Base-by-base conservation (phyloP, 176 grass and related monocot genomes). In the Carex scoparia region DNA sequence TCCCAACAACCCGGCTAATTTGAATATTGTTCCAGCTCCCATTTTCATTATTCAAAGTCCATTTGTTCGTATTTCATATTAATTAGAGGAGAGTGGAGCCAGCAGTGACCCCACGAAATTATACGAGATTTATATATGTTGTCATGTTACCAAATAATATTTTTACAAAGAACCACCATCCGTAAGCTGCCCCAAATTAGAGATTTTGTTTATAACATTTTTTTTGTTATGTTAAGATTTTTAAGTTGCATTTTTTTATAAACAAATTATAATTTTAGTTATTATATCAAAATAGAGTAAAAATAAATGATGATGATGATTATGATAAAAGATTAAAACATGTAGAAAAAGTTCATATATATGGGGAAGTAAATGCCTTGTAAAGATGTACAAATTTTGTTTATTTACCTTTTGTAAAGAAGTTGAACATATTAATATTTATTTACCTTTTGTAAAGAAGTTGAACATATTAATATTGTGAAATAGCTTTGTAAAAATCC, bases 21-120 rank as follows among this genome's bases (percentile, higher is more conserved):
- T 27, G 10, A n/a, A 4, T 73, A 19, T 53, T 75, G n/a, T 4
- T 1, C 4, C 46, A 55, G n/a, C 12, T 77, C 11, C 48, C 3
- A 55, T 56, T 77, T 77, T 27, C 49, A 56, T 57, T 75, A 75
- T 75, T 51, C 46, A 53, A 51, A 30, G 2, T 30, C 16, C 46
- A 75, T 53, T 75, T 75, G 71, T 75, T 13, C 32, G 6, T 8
- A 56, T 54, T 77, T 56, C 7, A 77, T 77, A 31, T 76, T 77
- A 10, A 54, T 49, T 77, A 49, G 73, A 16, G 12, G 48, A 56
- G 73, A 77, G 73, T 77, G 73, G 73, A 77, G 73, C 46, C 73
- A 57, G 13, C 73, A 31, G 33, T 55, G 72, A 76, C 72, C 71
- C 48, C 72, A 53, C 31, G 15, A 51, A 51, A 54, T 48, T 73